Percentiles rank a stretch among this genome's conserved stretches.
Evolutionary conservation across 2,329 filamentous ascomycete genomes (phyloP).

Genomic region (Furcasterigmium sp.): DNA sequence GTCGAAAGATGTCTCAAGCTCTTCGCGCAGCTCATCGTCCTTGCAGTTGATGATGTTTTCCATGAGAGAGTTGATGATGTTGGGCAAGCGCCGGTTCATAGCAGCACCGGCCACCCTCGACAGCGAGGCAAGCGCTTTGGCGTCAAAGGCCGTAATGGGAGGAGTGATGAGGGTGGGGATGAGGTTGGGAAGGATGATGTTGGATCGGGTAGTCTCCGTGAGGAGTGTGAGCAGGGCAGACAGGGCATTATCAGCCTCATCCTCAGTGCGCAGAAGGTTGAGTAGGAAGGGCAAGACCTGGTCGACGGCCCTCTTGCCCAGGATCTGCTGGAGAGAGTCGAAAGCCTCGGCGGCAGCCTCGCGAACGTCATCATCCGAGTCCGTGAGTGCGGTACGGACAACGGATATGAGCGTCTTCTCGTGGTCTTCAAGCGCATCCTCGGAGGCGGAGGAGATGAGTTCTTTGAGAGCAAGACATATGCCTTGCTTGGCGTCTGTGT

Average conservation of each 20-base stretch:
- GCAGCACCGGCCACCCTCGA: constrained; percentile 85
- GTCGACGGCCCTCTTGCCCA: constrained; percentile 92
- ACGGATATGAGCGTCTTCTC: constrained; percentile 94
- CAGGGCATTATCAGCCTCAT: constrained; percentile 85
- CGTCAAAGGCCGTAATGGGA: constrained; percentile 92
- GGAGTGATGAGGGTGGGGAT: constrained; percentile 87
- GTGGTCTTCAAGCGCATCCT: constrained; percentile 86
- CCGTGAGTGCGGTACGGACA: constrained; percentile 86
- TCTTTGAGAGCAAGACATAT: constrained; percentile 96
- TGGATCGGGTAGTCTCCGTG: constrained; percentile 88
- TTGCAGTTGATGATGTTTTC: constrained; percentile 79
- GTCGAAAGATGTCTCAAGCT: constrained; percentile 79
- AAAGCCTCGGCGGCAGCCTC: constrained; percentile 97
- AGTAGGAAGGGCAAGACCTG: constrained; percentile 92
- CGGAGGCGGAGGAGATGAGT: constrained; percentile 81
- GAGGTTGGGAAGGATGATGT: constrained; percentile 93
- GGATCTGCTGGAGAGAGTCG: constrained; percentile 85
- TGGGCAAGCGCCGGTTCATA: constrained; percentile 85
- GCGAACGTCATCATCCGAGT: constrained; percentile 82
- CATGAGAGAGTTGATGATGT: constrained; percentile 89
- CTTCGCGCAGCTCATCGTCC: constrained; percentile 66
- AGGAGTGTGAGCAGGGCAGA: constrained; percentile 89
- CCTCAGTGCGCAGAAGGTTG: constrained; percentile 78
- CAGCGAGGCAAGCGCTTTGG: constrained; percentile 85
- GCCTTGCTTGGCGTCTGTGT: constrained; percentile 90